phyloP scores from a whole-genome alignment of 768 basidiomycete genomes.

The Kwoniella bestiolae region DNA sequence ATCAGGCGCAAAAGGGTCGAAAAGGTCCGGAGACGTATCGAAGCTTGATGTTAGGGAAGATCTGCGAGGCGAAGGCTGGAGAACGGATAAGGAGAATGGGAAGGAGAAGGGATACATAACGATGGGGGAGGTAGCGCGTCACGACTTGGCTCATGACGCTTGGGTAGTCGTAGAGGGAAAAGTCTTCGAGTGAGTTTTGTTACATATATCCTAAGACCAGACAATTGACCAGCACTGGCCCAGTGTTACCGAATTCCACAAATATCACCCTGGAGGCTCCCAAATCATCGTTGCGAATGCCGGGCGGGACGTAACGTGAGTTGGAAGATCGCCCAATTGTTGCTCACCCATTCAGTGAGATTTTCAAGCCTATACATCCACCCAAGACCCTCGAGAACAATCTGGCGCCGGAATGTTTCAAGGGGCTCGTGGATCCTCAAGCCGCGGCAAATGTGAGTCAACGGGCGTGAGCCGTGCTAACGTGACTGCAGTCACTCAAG shows the following conservation, averaged over 20 bases:
- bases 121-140: constrained; percentile 40
- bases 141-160: constrained; percentile 51
- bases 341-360: constrained; percentile 26
- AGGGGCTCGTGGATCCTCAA: constrained; percentile 47
- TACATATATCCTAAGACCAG: neutral
- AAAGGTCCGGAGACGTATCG: neutral
- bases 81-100: neutral
- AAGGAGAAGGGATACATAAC: constrained; percentile 16
- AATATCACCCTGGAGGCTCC: constrained; percentile 52
- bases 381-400: constrained; percentile 49
- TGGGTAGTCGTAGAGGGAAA: constrained; percentile 55
- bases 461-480: neutral
- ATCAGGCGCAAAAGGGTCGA: constrained; percentile 8
- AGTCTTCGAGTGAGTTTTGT: constrained; percentile 51
- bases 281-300: constrained; percentile 51
- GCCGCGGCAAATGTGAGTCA: constrained; percentile 33
- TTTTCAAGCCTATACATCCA: constrained; percentile 52
- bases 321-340: neutral
- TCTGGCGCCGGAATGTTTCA: constrained; percentile 39
- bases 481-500: constrained; percentile 11
- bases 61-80: constrained; percentile 2
- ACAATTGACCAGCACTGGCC: neutral
- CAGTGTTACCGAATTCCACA: constrained; percentile 46
- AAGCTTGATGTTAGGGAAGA: neutral
- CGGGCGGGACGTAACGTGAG: constrained; percentile 53